Conservation (phyloP, 371 early-diverging fungal species). For the Rhizopus microsporus region DNA sequence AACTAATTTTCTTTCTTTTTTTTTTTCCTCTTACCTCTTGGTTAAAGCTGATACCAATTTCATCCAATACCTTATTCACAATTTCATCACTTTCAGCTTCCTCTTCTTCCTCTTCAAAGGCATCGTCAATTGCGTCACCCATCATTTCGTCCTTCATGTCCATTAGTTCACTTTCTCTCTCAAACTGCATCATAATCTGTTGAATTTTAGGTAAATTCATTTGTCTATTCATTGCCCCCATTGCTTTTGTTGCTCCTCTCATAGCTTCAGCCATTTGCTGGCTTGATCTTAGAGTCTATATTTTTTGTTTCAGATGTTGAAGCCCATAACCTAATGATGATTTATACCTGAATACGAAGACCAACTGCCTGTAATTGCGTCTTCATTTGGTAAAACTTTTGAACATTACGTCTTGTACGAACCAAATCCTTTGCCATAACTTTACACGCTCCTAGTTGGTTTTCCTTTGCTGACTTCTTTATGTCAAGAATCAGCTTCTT, state of each 20-base stretch:
- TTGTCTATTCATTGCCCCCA: slow-evolving; percentile 93
- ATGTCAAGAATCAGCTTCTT: slow-evolving; percentile 94
- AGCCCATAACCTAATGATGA: background rate
- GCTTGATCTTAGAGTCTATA: slow-evolving; percentile 85
- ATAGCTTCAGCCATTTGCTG: slow-evolving; percentile 97
- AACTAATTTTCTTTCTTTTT: background rate
- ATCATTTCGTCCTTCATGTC: slow-evolving; percentile 99
- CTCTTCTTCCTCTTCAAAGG: slow-evolving; percentile 91
- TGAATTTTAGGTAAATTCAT: slow-evolving; percentile 94
- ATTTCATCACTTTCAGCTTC: slow-evolving; percentile 91
- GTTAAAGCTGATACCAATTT: slow-evolving; percentile 85
- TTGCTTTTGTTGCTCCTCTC: slow-evolving; percentile 93
- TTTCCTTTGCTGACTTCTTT: slow-evolving; percentile 87
- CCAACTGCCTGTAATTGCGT: slow-evolving; percentile 93
- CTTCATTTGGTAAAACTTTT: slow-evolving; percentile 95
- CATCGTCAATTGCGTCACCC: slow-evolving; percentile 96
- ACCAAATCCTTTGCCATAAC: slow-evolving; percentile 98
- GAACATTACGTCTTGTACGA: slow-evolving; percentile 87
- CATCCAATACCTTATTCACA: slow-evolving; percentile 92
- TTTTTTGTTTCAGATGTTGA: background rate
- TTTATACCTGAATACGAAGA: slow-evolving; percentile 82
- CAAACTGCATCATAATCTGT: slow-evolving; percentile 97
- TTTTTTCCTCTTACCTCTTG: slow-evolving; percentile 49
- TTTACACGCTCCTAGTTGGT: slow-evolving; percentile 91
- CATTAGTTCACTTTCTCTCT: slow-evolving; percentile 92